Evolutionary conservation across 345 rosid species (phyloP), one percentile per base, ranked within the genome.

Genomic region (Orychophragmus violaceus): DNA sequence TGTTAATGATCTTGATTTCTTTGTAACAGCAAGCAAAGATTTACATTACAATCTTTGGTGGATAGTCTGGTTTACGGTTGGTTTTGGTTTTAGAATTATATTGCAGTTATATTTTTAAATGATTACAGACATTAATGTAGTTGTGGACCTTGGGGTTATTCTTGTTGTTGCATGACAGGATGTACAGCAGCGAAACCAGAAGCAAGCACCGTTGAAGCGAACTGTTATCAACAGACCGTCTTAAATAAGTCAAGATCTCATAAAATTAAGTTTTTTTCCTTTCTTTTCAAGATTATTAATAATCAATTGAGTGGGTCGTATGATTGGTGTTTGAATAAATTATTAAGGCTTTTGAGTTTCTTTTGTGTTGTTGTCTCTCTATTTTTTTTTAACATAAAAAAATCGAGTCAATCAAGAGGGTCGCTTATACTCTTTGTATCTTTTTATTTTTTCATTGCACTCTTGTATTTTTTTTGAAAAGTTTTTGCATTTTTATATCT

Each of bases 101-200:
- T 19, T 9, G 17, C 18, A 48, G 22, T 14, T 35, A n/a, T 37
- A 10, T 5, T 27, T 62, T 33, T 23, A 3, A 35, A 10, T 51
- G 19, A 4, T 67, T 12, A 42, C 19, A 60, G 35, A 5, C 1
- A 36, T 28, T 28, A 28, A 28, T 17, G 19, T 16, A 13, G 42
- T 36, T 36, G 16, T 36, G 16, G 42, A 36, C 16, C 42, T 32
- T 29, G 45, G 55, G 16, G 3, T 59, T 13, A 9, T 37, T 36
- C 3, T 30, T 50, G 46, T 39, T 51, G 74, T 25, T 62, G 25
- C 16, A 32, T 32, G 27, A 44, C 30, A 90, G 94, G 98, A 86
- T 88, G 42, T 93, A 93, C 85, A 90, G 91, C 30, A 88, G 74
- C 24, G 94, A 88, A 61, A 87, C 83, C 5, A 84, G 86, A 77